These are phyloP conservation scores for Sesbania bispinosa DNA, from an alignment of 306 rosid species.

Conservation along the genomic window DNA sequence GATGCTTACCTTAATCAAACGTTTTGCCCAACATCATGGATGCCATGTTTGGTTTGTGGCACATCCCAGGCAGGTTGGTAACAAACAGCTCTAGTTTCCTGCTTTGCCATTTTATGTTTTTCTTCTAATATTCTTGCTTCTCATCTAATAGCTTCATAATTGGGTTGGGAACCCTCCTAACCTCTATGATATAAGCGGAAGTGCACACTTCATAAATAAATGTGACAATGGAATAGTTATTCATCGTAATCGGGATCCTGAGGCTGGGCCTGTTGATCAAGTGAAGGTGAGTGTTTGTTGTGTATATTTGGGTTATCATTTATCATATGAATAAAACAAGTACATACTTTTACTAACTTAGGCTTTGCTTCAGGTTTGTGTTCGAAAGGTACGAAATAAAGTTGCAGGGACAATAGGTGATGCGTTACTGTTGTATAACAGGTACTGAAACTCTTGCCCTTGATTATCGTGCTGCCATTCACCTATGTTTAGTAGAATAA, in stretches of 20 bases:
- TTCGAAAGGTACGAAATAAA: conserved; percentile 82
- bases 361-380: conserved; percentile 58
- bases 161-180: conserved; percentile 83
- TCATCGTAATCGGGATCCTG: conserved; percentile 89
- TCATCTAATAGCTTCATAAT: conserved; percentile 58
- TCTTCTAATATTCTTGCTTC: conserved; percentile 22
- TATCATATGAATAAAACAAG: neutral
- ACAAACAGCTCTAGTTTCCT: neutral
- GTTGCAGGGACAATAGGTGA: conserved; percentile 89
- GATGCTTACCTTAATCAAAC: conserved; percentile 85
- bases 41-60: conserved; percentile 99
- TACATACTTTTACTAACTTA: conserved; percentile 7
- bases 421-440: conserved; percentile 61
- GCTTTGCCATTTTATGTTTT: neutral
- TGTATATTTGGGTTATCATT: neutral
- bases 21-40: conserved; percentile 92
- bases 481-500: neutral
- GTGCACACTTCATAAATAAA: conserved; percentile 90
- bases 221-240: conserved; percentile 93
- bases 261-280: conserved; percentile 72
- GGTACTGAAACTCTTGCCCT: conserved; percentile 36
- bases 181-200: conserved; percentile 95
- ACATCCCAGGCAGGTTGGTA: conserved; percentile 88
- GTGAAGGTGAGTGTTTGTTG: conserved; percentile 55
- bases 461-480: conserved; percentile 9